Conservation (phyloP, 108 stramenopile genomes). For the Pseudonitzschia multistriata region DNA sequence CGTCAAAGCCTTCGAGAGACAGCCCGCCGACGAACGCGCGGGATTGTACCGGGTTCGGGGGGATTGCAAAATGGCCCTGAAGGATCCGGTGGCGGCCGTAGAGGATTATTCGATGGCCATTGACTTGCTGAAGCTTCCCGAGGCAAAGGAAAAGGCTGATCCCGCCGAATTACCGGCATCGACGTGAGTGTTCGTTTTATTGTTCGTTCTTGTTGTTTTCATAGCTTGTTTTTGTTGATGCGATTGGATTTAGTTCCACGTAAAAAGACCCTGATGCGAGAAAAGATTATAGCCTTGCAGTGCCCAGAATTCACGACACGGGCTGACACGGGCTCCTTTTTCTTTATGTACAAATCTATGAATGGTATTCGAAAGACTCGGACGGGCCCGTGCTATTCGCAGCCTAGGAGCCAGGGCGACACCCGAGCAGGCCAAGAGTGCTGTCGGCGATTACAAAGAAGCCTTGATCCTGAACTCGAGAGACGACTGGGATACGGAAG, state of each 20-base stretch:
- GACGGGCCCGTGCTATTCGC: constrained; percentile 61
- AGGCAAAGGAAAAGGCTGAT: constrained; percentile 39
- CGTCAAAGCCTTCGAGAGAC: constrained; percentile 52
- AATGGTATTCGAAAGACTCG: constrained; percentile 42
- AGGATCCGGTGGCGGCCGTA: constrained; percentile 37
- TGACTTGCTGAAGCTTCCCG: constrained; percentile 32
- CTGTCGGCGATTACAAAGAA: constrained; percentile 55
- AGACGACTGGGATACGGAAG: constrained; percentile 58
- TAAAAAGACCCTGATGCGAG: background rate
- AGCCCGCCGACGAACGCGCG: constrained; percentile 71
- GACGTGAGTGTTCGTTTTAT: constrained; percentile 33
- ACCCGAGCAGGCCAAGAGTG: constrained; percentile 33
- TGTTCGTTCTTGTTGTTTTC: no score
- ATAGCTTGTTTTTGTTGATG: background rate
- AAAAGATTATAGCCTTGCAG: no score
- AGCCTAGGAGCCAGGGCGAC: constrained; percentile 38
- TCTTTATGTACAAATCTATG: no score
- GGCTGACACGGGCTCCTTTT: background rate
- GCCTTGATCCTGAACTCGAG: constrained; percentile 43
- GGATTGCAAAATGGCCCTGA: constrained; percentile 59
- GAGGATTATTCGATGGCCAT: constrained; percentile 62
- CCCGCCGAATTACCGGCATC: constrained; percentile 61
- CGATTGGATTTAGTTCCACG: background rate
- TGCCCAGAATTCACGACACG: no score
- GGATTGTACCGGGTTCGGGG: constrained; percentile 75